phyloP scores from a whole-genome alignment of 2,329 filamentous ascomycete species.

The Cytospora mali region DNA sequence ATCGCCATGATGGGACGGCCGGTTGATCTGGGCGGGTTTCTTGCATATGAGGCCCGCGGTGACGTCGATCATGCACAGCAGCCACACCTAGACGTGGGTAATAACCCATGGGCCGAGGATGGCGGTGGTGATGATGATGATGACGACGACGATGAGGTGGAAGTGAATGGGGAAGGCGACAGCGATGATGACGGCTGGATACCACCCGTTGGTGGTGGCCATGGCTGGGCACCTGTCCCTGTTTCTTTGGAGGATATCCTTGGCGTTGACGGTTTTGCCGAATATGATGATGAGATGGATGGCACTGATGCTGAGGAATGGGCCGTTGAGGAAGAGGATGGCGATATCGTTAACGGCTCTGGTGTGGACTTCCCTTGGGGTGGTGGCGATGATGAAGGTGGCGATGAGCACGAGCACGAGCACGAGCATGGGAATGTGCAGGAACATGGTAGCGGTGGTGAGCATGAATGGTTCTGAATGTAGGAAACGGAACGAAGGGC shows the following conservation, averaged over 20 bases:
- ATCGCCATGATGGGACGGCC: not conserved
- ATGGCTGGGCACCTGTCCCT: constrained; percentile 17
- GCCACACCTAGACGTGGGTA: not conserved
- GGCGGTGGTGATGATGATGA: constrained; percentile 1
- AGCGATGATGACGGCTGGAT: constrained; percentile 12
- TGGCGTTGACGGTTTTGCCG: not conserved
- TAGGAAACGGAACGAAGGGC: not conserved
- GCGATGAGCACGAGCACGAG: not conserved
- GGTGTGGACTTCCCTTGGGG: constrained; percentile 9
- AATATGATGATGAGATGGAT: not conserved
- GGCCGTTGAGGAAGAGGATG: constrained; percentile 8
- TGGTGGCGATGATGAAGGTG: not conserved
- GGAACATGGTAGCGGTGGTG: not conserved
- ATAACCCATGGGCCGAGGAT: not conserved
- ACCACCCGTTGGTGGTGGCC: constrained; percentile 5
- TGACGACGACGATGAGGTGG: constrained; percentile 9
- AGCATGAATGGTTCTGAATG: not conserved
- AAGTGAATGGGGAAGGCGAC: not conserved
- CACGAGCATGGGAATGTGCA: not conserved
- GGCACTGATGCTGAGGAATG: not conserved
- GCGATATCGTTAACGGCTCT: not conserved
- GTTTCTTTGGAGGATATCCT: constrained; percentile 12
- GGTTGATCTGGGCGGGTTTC: not conserved
- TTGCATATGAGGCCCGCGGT: not conserved
- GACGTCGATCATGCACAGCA: not conserved